These are phyloP conservation scores for Aspergillus phoenicis DNA, from an alignment of 2,329 filamentous ascomycete species.

Conservation along the genomic window DNA sequence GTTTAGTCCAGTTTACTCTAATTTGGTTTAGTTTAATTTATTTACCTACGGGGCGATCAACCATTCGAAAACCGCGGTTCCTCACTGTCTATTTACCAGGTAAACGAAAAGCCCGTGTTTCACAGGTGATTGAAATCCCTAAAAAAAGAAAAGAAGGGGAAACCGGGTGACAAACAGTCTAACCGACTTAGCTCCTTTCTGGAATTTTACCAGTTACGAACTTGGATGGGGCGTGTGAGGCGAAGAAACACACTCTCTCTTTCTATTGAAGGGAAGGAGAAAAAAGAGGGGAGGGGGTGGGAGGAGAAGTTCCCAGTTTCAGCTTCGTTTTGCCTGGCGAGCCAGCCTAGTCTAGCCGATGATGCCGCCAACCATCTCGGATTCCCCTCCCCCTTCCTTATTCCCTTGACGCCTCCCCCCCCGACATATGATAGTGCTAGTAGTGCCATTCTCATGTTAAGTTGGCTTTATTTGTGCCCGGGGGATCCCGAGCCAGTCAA, in stretches of 20 bases:
- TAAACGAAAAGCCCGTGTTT: not conserved
- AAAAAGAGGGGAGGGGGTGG: not conserved
- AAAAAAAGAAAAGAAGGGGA: conserved; percentile 10
- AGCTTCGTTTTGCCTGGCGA: conserved; percentile 19
- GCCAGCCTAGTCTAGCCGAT: conserved; percentile 2
- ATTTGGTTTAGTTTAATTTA: not conserved
- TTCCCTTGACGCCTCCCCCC: not conserved
- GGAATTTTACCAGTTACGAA: conserved; percentile 22
- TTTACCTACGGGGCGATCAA: not conserved
- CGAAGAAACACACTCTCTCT: too few species aligned
- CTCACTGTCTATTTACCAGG: not conserved
- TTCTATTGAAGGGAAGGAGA: too few species aligned
- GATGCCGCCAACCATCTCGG: not conserved
- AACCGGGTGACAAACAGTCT: conserved; percentile 7
- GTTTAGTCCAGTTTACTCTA: not conserved
- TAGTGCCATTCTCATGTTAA: not conserved
- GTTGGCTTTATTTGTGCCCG: not conserved
- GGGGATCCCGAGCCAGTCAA: conserved; percentile 1
- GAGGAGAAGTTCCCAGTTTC: conserved; percentile 17
- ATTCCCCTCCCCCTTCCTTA: not conserved
- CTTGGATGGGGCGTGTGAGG: not conserved
- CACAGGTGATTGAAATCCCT: not conserved
- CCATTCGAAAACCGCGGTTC: not conserved
- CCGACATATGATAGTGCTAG: not conserved
- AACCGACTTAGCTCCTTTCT: conserved; percentile 21